Evolutionary conservation across 768 basidiomycete species (phyloP), one percentile per base, ranked within the genome.

Genomic region (Punctularia strigosozonata): DNA sequence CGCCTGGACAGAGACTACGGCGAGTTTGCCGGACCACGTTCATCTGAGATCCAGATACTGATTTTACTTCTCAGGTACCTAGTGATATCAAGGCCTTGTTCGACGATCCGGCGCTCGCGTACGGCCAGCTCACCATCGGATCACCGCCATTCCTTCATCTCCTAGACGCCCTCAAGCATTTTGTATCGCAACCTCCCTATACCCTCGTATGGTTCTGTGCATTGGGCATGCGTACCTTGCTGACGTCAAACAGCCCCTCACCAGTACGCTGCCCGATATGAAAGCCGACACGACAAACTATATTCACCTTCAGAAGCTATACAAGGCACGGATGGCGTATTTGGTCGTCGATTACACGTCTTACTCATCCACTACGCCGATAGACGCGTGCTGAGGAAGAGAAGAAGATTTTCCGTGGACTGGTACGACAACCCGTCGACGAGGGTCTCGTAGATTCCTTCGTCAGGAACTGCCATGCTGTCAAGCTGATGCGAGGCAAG

Each of bases 231-330:
- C n/a, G n/a, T n/a, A n/a, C n/a, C n/a, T n/a, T n/a, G n/a, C n/a
- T n/a, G n/a, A n/a, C n/a, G n/a, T n/a, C n/a, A n/a, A n/a, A n/a
- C n/a, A n/a, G n/a, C 95, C 94, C 0, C 64, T 95, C n/a, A 80
- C 80, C 3, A 74, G 84, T 33, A 73, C 86, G 0, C 68, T 98
- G 7, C 94, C 94, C 0, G 94, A 99, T 60, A 97, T 99, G 88
- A 92, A 92, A 54, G 79, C 91, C 14, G 82, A 81, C 52, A 95
- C 95, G 4, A 53, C 63, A 17, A 69, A 71, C 39, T 98, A 97
- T 54, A 79, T 95, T 35, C 68, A 75, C 14, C 68, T 99, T 10
- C 92, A 97, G 54, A 77, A 68, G 30, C 54, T 98, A 42, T 99
- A 92, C 64, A 87, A 85, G n/a, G n/a, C n/a, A n/a, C n/a, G n/a